Evolutionary conservation across 73 alveolate species (phyloP).

Genomic region (Symbiodinium pilosum): DNA sequence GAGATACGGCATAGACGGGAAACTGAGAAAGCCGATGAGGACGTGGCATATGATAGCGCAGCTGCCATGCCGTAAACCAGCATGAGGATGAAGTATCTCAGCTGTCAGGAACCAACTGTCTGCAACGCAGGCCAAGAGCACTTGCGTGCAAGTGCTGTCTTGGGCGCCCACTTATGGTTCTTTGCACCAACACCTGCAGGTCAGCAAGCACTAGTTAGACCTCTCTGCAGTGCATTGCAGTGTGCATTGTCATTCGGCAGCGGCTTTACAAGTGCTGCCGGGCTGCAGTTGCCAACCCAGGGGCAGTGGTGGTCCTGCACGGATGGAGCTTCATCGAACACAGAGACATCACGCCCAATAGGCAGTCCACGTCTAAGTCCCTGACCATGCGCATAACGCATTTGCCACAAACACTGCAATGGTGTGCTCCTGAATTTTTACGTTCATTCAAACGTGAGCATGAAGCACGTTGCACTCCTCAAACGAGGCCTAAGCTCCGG

Average conservation of each 20-base stretch:
- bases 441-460: too few species aligned
- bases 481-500: slow-evolving; percentile 5
- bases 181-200: slow-evolving; percentile 89
- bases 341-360: too few species aligned
- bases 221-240: too few species aligned
- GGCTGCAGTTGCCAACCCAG: slow-evolving; percentile 80
- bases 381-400: slow-evolving; percentile 84
- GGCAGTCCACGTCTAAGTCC: neutral
- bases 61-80: slow-evolving; percentile 45
- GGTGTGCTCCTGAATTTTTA: slow-evolving; percentile 94
- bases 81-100: slow-evolving; percentile 81
- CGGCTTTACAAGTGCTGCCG: neutral
- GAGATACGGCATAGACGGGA: neutral
- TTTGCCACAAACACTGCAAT: slow-evolving; percentile 78
- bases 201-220: too few species aligned
- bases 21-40: too few species aligned
- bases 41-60: slow-evolving; percentile 15
- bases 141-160: neutral
- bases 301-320: slow-evolving; percentile 90
- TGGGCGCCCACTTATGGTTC: slow-evolving; percentile 39
- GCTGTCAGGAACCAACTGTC: neutral
- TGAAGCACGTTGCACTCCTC: too few species aligned
- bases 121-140: neutral
- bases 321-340: too few species aligned
- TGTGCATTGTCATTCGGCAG: too few species aligned